Evolutionary conservation across 2,329 filamentous ascomycete genomes (phyloP).

Genomic region (Clonostachys rhizophaga): DNA sequence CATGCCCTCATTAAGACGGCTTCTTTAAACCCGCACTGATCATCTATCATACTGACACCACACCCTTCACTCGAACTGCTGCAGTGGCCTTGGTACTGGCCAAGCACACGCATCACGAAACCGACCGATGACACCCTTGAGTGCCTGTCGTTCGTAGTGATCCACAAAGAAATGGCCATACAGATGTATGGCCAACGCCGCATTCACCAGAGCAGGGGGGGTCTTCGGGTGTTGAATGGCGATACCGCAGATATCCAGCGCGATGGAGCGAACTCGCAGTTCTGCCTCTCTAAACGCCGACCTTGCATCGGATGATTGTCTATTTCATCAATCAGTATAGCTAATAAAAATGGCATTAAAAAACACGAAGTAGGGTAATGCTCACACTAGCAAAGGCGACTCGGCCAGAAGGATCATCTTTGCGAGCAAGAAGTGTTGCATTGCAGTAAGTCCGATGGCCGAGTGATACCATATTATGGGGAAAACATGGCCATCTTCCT

Average conservation of each 20-base stretch:
- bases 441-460: conserved; percentile 30
- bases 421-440: conserved; percentile 30
- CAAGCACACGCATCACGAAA: conserved; percentile 35
- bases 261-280: conserved; percentile 27
- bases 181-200: conserved; percentile 31
- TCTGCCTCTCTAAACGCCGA: conserved; percentile 9
- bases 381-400: background rate
- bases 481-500: conserved; percentile 29
- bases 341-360: too few relatives aligned
- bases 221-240: conserved; percentile 28
- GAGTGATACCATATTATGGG: conserved; percentile 31
- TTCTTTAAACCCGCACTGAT: too few relatives aligned
- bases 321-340: too few relatives aligned
- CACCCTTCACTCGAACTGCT: too few relatives aligned
- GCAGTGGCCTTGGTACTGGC: conserved; percentile 11
- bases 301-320: too few relatives aligned
- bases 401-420: conserved; percentile 32
- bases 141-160: conserved; percentile 25
- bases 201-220: conserved; percentile 29
- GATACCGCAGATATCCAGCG: conserved; percentile 32
- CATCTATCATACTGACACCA: too few relatives aligned
- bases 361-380: too few relatives aligned
- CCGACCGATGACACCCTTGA: conserved; percentile 35
- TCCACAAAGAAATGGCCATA: conserved; percentile 36
- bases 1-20: too few relatives aligned